Percentiles rank a stretch among this genome's conserved stretches.
Evolutionary conservation across 345 rosid species (phyloP).

Genomic region (Salix brachista): DNA sequence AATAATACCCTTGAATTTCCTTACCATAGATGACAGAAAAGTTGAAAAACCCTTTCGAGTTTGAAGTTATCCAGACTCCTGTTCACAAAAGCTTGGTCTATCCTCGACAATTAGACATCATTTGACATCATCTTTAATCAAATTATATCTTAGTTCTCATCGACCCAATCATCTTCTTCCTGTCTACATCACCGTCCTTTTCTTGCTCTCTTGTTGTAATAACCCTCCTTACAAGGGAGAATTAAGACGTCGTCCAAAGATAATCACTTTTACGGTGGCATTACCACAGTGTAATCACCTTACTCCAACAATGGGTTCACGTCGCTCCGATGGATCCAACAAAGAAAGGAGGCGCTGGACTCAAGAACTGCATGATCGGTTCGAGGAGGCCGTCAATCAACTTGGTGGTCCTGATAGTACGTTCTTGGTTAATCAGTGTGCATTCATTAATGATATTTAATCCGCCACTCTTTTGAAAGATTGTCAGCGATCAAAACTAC

Average conservation of each 20-base stretch:
- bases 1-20: conserved; percentile 6
- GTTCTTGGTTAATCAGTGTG: conserved; percentile 3
- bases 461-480: not conserved
- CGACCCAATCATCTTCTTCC: conserved; percentile 12
- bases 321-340: conserved; percentile 28
- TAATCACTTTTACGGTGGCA: not conserved
- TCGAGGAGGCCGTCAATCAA: conserved; percentile 45
- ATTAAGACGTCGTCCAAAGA: not conserved
- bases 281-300: not conserved
- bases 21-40: not conserved
- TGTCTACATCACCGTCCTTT: conserved; percentile 8
- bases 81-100: not conserved
- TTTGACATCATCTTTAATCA: conserved; percentile 8
- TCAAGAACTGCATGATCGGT: conserved; percentile 43
- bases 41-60: conserved; percentile 3
- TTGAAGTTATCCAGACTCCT: conserved; percentile 13
- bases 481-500: not conserved
- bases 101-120: conserved; percentile 16
- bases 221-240: conserved; percentile 7
- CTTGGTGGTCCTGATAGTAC: conserved; percentile 57
- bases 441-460: not conserved
- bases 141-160: conserved; percentile 22
- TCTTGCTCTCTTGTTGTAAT: conserved; percentile 10
- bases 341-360: conserved; percentile 53
- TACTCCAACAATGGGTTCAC: conserved; percentile 25